Conservation (phyloP, 306 rosid species). For the Quillaja saponaria region DNA sequence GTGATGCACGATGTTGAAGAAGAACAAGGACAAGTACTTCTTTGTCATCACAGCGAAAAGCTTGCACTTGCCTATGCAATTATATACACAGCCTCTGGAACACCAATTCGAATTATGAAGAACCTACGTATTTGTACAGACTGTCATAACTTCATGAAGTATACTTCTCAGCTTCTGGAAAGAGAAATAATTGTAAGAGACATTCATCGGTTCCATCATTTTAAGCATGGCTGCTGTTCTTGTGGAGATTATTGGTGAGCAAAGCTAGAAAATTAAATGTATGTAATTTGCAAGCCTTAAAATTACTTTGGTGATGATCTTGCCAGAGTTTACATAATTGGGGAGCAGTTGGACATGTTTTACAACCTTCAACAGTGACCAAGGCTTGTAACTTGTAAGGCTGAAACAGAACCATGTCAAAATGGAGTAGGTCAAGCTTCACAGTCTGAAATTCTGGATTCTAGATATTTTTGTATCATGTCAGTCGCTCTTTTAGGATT, state of each 20-base stretch:
- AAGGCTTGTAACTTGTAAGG: conserved; percentile 14
- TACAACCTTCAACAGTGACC: conserved; percentile 18
- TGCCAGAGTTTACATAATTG: conserved; percentile 22
- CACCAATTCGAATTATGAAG: conserved; percentile 71
- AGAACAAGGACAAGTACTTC: conserved; percentile 69
- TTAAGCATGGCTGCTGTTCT: conserved; percentile 63
- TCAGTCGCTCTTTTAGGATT: neutral
- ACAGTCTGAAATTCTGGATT: conserved; percentile 4
- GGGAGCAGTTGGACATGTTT: conserved; percentile 13
- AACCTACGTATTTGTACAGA: conserved; percentile 67
- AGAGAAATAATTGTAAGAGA: conserved; percentile 72
- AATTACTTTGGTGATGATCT: conserved; percentile 6
- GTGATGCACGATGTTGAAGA: conserved; percentile 80
- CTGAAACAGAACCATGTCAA: too few relatives aligned
- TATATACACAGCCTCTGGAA: conserved; percentile 41
- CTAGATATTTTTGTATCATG: conserved; percentile 17
- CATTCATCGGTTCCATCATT: conserved; percentile 67
- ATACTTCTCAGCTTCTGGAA: conserved; percentile 62
- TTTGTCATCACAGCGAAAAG: conserved; percentile 78
- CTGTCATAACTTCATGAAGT: conserved; percentile 73
- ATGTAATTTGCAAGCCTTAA: conserved; percentile 9
- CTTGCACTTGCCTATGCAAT: conserved; percentile 63
- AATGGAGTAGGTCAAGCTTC: conserved; percentile 15
- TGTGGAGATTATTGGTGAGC: conserved; percentile 81
- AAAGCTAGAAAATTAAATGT: conserved; percentile 1